phyloP scores from a whole-genome alignment of 345 rosid genomes.

The Rhodomyrtus tomentosa region DNA sequence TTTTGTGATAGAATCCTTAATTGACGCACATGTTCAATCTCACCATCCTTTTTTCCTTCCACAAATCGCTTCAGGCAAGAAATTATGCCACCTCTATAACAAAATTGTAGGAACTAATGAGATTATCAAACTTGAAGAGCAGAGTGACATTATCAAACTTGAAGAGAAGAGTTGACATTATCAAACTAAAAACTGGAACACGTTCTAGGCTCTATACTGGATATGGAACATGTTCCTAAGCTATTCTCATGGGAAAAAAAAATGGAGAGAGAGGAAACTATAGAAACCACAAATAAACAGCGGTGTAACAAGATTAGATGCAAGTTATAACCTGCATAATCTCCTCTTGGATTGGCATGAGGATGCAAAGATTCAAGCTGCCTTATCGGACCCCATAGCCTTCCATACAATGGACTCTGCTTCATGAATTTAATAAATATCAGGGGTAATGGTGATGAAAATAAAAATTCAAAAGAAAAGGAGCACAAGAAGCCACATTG shows the following conservation, averaged over 20 bases:
- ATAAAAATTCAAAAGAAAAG: neutral
- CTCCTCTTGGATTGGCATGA: conserved; percentile 73
- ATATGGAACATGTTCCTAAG: neutral
- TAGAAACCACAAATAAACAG: neutral
- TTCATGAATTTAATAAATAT: conserved; percentile 4
- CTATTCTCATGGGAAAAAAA: neutral
- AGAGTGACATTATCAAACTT: neutral
- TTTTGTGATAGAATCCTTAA: neutral
- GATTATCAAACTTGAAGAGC: neutral
- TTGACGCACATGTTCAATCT: neutral
- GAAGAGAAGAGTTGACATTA: neutral
- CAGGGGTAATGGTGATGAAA: neutral
- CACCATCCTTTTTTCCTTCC: neutral
- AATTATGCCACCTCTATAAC: neutral
- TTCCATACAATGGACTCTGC: conserved; percentile 64
- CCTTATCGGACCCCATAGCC: conserved; percentile 84
- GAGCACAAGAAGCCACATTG: neutral
- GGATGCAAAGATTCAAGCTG: conserved; percentile 68
- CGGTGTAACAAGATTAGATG: neutral
- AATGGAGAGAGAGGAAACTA: neutral
- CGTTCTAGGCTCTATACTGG: neutral
- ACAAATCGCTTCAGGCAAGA: neutral
- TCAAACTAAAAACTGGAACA: neutral
- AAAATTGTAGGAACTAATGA: neutral
- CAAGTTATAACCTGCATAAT: conserved; percentile 51